A percentile compares a stretch with the other conserved stretches of the same genome.
Conservation (phyloP, 768 basidiomycete species). For the Suillus lakei region DNA sequence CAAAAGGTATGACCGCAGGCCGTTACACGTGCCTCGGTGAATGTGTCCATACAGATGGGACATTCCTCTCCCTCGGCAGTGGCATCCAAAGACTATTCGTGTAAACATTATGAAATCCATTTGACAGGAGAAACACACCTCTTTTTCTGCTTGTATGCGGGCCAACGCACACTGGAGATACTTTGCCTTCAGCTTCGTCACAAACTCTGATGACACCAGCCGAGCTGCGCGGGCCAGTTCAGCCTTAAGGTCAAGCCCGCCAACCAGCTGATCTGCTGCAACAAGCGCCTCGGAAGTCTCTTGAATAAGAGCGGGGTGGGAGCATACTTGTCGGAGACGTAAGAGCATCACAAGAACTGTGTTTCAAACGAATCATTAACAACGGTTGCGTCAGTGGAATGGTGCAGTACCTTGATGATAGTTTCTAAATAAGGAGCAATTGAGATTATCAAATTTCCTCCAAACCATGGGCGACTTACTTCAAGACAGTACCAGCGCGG, state of each 20-base stretch:
- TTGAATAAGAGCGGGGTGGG: conserved; percentile 69
- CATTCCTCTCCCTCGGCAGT: conserved; percentile 62
- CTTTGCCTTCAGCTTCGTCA: conserved; percentile 50
- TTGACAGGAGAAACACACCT: conserved; percentile 37
- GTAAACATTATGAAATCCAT: neutral
- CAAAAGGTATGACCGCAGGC: conserved; percentile 68
- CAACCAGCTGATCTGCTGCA: conserved; percentile 40
- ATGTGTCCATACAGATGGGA: conserved; percentile 66
- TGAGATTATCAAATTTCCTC: neutral
- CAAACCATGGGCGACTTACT: conserved; percentile 40
- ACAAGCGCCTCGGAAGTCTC: conserved; percentile 55
- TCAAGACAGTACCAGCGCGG: conserved; percentile 67
- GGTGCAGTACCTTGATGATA: conserved; percentile 57
- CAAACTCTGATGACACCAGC: conserved; percentile 52
- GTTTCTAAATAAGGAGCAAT: conserved; percentile 41
- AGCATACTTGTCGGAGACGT: conserved; percentile 69
- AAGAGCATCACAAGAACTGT: conserved; percentile 51
- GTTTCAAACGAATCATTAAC: neutral
- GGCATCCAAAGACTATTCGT: conserved; percentile 47
- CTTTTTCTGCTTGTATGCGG: conserved; percentile 58
- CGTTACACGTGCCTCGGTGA: conserved; percentile 59
- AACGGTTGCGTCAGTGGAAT: neutral
- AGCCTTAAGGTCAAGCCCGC: conserved; percentile 35
- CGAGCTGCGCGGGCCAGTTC: conserved; percentile 52
- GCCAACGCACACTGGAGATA: conserved; percentile 46